A percentile compares a stretch with the other conserved stretches of the same genome.
Evolutionary conservation across 306 rosid genomes (phyloP).

Genomic region (Lathyrus aphaca): DNA sequence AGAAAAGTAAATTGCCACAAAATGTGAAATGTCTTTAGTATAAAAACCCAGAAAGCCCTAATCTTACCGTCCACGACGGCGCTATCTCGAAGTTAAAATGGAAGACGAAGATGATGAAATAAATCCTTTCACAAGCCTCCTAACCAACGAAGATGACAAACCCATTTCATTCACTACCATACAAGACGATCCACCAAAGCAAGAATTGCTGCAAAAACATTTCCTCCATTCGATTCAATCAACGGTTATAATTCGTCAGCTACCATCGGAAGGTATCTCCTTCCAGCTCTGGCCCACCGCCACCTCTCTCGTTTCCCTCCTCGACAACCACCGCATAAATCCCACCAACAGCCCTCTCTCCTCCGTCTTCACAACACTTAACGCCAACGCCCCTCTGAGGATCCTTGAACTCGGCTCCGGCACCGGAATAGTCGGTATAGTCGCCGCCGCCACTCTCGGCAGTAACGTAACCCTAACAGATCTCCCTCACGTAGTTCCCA

Average conservation of each 20-base stretch:
- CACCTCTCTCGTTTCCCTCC: constrained; percentile 77
- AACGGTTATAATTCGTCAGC: constrained; percentile 63
- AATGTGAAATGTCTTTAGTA: not conserved
- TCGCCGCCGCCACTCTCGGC: constrained; percentile 74
- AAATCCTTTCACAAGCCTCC: constrained; percentile 48
- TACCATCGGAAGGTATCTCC: constrained; percentile 82
- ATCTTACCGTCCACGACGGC: constrained; percentile 4
- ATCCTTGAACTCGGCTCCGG: constrained; percentile 95
- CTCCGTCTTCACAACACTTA: constrained; percentile 41
- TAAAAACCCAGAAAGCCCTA: constrained; percentile 29
- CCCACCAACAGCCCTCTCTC: constrained; percentile 63
- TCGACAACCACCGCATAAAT: constrained; percentile 58
- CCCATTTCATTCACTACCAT: not conserved
- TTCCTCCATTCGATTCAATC: constrained; percentile 64
- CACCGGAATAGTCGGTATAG: constrained; percentile 87
- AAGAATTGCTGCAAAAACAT: constrained; percentile 47
- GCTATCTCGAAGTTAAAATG: constrained; percentile 39
- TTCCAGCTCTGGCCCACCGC: constrained; percentile 99
- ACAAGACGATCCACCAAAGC: constrained; percentile 20
- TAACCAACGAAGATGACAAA: not conserved
- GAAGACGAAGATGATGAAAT: constrained; percentile 48
- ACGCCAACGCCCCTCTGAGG: constrained; percentile 17
- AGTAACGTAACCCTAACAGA: constrained; percentile 76
- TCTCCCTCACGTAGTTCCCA: constrained; percentile 78
- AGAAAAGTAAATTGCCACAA: no score